Evolutionary conservation across 2,329 filamentous ascomycete species (phyloP).

Genomic region (Neurospora sp.): DNA sequence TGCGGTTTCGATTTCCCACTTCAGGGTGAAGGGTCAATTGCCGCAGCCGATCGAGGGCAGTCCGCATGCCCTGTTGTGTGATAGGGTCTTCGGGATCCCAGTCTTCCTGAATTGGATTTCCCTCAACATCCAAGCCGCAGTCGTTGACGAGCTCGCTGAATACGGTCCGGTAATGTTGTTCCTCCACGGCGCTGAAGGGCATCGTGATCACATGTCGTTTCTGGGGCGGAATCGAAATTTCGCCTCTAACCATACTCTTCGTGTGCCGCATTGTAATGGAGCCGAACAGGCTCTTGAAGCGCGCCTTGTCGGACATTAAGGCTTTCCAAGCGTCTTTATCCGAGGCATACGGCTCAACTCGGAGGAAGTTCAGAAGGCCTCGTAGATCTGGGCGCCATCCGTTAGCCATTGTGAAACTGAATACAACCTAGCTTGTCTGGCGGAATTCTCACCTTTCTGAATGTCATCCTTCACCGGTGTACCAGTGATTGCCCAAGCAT

Average conservation of each 20-base stretch:
- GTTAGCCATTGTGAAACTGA: constrained; percentile 2
- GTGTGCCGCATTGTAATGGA: constrained; percentile 73
- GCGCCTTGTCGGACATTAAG: constrained; percentile 50
- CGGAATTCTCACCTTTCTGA: constrained; percentile 15
- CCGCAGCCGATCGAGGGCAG: constrained; percentile 66
- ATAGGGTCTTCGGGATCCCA: constrained; percentile 54
- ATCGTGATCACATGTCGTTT: constrained; percentile 80
- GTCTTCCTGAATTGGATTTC: constrained; percentile 47
- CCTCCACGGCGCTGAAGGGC: constrained; percentile 82
- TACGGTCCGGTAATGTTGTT: constrained; percentile 73
- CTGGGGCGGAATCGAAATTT: constrained; percentile 71
- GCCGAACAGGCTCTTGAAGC: constrained; percentile 61
- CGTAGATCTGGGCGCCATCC: constrained; percentile 48
- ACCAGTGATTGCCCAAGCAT: constrained; percentile 87
- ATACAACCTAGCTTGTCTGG: background rate
- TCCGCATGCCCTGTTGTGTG: constrained; percentile 62
- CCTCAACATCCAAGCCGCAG: constrained; percentile 54
- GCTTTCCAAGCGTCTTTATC: constrained; percentile 56
- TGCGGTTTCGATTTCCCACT: constrained; percentile 57
- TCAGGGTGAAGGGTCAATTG: constrained; percentile 83
- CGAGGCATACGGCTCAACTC: constrained; percentile 65
- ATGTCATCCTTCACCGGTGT: constrained; percentile 69
- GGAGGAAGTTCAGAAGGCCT: constrained; percentile 72
- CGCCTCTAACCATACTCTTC: constrained; percentile 68
- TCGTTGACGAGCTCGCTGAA: constrained; percentile 66